Conservation (phyloP, 2,329 filamentous ascomycete species). For the Pseudocercospora pini-densiflorae region DNA sequence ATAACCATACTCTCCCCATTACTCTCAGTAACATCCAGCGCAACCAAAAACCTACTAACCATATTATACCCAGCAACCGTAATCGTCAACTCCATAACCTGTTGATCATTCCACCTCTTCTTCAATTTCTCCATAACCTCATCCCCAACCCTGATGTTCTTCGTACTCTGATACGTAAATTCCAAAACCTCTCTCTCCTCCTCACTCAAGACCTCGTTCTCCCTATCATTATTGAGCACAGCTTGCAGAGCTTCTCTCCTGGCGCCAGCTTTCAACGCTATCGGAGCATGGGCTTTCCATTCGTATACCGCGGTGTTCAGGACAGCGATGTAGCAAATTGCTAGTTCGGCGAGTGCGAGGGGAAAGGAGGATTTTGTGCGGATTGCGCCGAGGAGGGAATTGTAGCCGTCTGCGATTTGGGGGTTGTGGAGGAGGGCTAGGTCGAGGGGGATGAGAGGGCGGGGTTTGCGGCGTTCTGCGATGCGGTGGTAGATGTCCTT, state of each 20-base stretch:
- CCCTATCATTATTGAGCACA: conserved; percentile 32
- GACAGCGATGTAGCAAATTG: conserved; percentile 44
- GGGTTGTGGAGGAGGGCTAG: conserved; percentile 76
- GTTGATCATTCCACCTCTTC: conserved; percentile 37
- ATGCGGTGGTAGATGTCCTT: conserved; percentile 65
- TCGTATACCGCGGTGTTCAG: conserved; percentile 43
- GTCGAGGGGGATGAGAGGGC: conserved; percentile 75
- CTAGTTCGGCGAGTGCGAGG: conserved; percentile 39
- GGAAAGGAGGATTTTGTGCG: conserved; percentile 41
- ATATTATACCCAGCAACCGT: conserved; percentile 45
- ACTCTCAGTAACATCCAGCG: conserved; percentile 45
- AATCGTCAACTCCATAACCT: conserved; percentile 44
- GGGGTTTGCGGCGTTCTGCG: conserved; percentile 66
- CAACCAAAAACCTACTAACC: conserved; percentile 44
- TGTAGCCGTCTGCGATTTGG: conserved; percentile 76
- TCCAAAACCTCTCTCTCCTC: conserved; percentile 40
- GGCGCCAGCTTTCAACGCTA: conserved; percentile 40
- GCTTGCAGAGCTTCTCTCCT: conserved; percentile 32
- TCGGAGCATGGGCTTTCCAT: conserved; percentile 41
- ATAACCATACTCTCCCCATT: conserved; percentile 42
- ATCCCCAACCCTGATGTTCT: conserved; percentile 37
- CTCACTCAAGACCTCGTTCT: conserved; percentile 30
- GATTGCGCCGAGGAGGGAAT: conserved; percentile 64
- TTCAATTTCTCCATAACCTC: conserved; percentile 38
- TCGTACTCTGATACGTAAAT: conserved; percentile 42